Evolutionary conservation across 2,329 filamentous ascomycete species (phyloP).

Genomic region (Aspergillus japonicus): DNA sequence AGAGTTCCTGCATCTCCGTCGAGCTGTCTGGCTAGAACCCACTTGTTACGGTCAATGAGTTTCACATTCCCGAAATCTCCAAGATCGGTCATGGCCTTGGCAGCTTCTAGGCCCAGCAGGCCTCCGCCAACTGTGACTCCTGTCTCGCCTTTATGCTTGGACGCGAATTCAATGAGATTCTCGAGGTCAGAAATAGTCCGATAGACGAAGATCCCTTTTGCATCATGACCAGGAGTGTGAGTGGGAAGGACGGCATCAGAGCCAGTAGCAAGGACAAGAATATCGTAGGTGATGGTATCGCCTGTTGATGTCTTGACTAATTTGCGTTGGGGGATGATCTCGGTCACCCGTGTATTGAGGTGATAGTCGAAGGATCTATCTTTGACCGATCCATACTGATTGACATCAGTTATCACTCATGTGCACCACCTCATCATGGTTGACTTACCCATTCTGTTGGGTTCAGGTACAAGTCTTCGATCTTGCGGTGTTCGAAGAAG

Average conservation of each 20-base stretch:
- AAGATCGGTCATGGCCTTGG: constrained; percentile 87
- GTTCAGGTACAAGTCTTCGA: constrained; percentile 87
- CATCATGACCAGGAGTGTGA: constrained; percentile 74
- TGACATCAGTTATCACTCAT: neutral
- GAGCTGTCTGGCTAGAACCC: constrained; percentile 79
- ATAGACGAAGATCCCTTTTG: constrained; percentile 84
- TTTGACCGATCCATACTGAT: constrained; percentile 64
- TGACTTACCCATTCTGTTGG: constrained; percentile 71
- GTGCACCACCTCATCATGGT: neutral
- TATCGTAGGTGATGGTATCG: constrained; percentile 69
- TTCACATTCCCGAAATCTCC: constrained; percentile 71
- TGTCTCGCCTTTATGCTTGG: constrained; percentile 63
- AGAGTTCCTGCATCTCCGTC: constrained; percentile 77
- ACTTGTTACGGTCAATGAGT: constrained; percentile 77
- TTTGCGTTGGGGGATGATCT: constrained; percentile 64
- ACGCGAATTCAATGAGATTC: constrained; percentile 71
- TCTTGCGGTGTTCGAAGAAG: constrained; percentile 81
- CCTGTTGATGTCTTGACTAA: constrained; percentile 69
- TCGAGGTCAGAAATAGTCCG: constrained; percentile 80
- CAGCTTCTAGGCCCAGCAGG: constrained; percentile 80
- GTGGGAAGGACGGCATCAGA: constrained; percentile 75
- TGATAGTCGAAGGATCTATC: constrained; percentile 71
- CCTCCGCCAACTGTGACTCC: constrained; percentile 82
- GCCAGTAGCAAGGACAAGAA: constrained; percentile 80
- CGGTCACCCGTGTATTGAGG: constrained; percentile 70